phyloP scores from a whole-genome alignment of 495 filamentous ascomycete species.

The Tricharina praecox region DNA sequence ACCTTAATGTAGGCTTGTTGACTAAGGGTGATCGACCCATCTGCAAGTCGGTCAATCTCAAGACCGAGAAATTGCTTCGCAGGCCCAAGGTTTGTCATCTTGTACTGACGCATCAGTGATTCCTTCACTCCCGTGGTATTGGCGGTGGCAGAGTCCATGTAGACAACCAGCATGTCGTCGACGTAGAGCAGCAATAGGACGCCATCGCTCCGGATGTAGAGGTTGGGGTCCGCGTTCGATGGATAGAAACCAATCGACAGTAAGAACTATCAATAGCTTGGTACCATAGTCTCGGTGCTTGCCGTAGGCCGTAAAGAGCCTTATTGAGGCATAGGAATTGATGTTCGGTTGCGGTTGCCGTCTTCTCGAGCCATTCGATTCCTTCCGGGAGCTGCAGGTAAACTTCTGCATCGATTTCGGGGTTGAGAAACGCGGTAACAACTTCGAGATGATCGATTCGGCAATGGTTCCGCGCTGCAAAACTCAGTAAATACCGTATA shows the following conservation, averaged over 20 bases:
- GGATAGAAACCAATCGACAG: background rate
- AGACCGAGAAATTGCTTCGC: conserved; percentile 6
- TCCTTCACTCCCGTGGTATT: conserved; percentile 1
- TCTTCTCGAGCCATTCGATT: conserved; percentile 7
- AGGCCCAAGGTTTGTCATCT: conserved; percentile 10
- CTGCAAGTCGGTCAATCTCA: background rate
- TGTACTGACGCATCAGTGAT: background rate
- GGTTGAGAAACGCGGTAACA: conserved; percentile 10
- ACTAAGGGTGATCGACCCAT: background rate
- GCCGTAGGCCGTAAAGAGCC: no score
- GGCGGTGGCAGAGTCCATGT: background rate
- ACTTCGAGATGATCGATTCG: conserved; percentile 10
- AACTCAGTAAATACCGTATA: conserved; percentile 5
- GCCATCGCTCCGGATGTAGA: background rate
- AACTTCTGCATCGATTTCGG: background rate
- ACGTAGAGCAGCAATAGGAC: conserved; percentile 6
- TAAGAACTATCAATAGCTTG: conserved; percentile 3
- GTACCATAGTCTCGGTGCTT: conserved; percentile 8
- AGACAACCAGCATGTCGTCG: conserved; percentile 7
- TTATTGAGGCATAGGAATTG: no score
- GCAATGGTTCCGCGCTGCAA: background rate
- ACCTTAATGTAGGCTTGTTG: background rate
- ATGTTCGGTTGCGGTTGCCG: no score
- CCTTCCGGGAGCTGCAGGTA: conserved; percentile 10
- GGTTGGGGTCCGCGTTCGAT: background rate